Conservation (phyloP, 2,329 filamentous ascomycete species). For the Aspergillus clavatus region DNA sequence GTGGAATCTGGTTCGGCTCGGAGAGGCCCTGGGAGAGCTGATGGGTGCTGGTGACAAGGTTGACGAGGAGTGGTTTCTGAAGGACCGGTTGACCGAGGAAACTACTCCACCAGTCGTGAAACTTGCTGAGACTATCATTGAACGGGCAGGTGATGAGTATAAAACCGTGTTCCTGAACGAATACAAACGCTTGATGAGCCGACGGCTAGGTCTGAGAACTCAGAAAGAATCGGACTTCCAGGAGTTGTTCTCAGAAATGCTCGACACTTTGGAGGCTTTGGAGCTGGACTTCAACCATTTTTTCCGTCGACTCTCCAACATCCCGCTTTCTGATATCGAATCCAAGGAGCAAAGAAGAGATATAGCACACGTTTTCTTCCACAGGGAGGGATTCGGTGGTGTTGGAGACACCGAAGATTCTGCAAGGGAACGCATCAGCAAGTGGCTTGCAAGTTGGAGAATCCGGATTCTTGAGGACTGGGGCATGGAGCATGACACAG, state of each 20-base stretch:
- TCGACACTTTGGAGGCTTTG: conserved; percentile 75
- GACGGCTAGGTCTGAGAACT: conserved; percentile 68
- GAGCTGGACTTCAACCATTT: conserved; percentile 94
- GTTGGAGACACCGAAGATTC: conserved; percentile 57
- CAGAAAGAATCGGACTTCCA: conserved; percentile 72
- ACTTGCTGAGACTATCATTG: conserved; percentile 79
- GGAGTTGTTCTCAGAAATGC: conserved; percentile 69
- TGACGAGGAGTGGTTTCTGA: conserved; percentile 66
- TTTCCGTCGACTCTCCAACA: conserved; percentile 69
- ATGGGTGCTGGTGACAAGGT: conserved; percentile 70
- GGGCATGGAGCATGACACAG: conserved; percentile 57
- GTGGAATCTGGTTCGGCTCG: conserved; percentile 95
- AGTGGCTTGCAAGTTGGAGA: conserved; percentile 80
- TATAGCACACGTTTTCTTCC: conserved; percentile 72
- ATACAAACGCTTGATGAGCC: conserved; percentile 80
- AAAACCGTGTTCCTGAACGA: conserved; percentile 81
- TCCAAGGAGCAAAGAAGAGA: conserved; percentile 60
- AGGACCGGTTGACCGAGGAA: conserved; percentile 67
- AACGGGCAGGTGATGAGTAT: conserved; percentile 77
- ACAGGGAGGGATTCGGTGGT: conserved; percentile 63
- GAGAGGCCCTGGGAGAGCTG: conserved; percentile 82
- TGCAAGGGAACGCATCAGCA: conserved; percentile 62
- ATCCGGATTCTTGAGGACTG: conserved; percentile 70
- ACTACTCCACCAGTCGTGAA: conserved; percentile 65
- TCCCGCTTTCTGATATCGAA: conserved; percentile 60